Percentiles rank a stretch among this genome's conserved stretches.
These are phyloP conservation scores for Lentinula lateritia DNA, from an alignment of 768 basidiomycete species.

Conservation along the genomic window DNA sequence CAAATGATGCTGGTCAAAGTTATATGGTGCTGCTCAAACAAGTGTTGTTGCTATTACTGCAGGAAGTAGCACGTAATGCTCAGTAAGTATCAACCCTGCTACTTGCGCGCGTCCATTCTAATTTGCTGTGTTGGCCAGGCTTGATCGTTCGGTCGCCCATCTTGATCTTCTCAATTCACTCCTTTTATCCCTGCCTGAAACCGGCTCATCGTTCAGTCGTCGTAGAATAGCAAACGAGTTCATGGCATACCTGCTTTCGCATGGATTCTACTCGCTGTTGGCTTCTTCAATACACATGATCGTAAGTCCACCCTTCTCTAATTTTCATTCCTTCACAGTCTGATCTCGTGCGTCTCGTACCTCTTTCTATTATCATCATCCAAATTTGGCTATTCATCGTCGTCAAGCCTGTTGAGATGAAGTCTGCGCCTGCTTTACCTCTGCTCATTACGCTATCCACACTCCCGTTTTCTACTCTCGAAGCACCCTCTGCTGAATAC, in stretches of 20 bases:
- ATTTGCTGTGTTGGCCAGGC: slow-evolving; percentile 28
- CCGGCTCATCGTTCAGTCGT: not conserved
- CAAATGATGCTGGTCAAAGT: not conserved
- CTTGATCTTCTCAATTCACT: slow-evolving; percentile 47
- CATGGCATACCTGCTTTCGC: slow-evolving; percentile 35
- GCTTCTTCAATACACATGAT: not conserved
- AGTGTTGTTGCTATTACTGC: not conserved
- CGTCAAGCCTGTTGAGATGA: slow-evolving; percentile 49
- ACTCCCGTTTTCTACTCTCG: slow-evolving; percentile 29
- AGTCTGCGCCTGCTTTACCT: slow-evolving; percentile 46
- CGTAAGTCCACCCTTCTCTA: not conserved
- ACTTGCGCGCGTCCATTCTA: not conserved
- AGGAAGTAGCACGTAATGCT: not conserved
- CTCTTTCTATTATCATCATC: not conserved
- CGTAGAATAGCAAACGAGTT: not conserved
- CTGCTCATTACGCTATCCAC: slow-evolving; percentile 42
- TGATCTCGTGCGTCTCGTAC: not conserved
- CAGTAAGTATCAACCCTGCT: slow-evolving; percentile 16
- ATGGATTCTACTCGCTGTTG: slow-evolving; percentile 33
- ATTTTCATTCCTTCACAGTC: not conserved
- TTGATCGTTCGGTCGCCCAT: slow-evolving; percentile 38
- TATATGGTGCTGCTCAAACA: slow-evolving; percentile 3
- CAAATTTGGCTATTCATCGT: not conserved
- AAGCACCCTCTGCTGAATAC: slow-evolving; percentile 18
- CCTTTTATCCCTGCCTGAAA: slow-evolving; percentile 18